Base-by-base conservation (phyloP, 73 alveolate genomes). In the Durusdinium trenchii region DNA sequence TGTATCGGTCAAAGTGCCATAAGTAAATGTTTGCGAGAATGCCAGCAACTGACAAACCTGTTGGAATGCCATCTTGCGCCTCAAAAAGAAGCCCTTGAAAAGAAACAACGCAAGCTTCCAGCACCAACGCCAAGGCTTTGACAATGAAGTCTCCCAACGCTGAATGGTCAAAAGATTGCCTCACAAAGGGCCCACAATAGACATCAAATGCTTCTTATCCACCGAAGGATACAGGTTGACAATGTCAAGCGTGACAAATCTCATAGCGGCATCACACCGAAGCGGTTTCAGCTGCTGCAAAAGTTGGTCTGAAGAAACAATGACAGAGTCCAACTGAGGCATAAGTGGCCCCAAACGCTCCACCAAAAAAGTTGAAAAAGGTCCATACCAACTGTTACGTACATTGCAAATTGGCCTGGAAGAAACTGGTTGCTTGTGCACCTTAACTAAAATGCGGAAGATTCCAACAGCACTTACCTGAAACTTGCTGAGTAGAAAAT, bases 371-470 rank as follows among this genome's bases (percentile, higher is more conserved):
- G 6, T 51, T 0, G 64, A 30, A 3, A 87, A 46, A 45, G 96
- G 96, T 12, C 12, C 71, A 28, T 62, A 64, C 96, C 96, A 87
- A 6, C 47, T 32, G 42, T 45, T 28, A 2, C 86, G 96, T 6
- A 87, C 36, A 36, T 87, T 87, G 96, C 96, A 87, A 45, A 87
- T 87, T 2, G 85, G 96, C 30, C 96, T 61, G 35, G 96, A 87
- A 26, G 71, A 47, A 45, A 45, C 46, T 36, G 96, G 96, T 18
- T 38, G 36, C 50, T 87, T 87, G 96, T 87, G 96, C 50, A 62
- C 96, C 42, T 87, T 87, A 26, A 46, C 96, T 30, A 62, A 38
- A 32, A 87, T 64, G 48, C 96, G 85, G 46, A 87, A 87, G 6
- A 62, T 36, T 42, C 95, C 95, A 20, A 47, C 83, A 32, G 95